phyloP scores from a whole-genome alignment of 2,329 filamentous ascomycete species.

The Alternaria metachromatica region DNA sequence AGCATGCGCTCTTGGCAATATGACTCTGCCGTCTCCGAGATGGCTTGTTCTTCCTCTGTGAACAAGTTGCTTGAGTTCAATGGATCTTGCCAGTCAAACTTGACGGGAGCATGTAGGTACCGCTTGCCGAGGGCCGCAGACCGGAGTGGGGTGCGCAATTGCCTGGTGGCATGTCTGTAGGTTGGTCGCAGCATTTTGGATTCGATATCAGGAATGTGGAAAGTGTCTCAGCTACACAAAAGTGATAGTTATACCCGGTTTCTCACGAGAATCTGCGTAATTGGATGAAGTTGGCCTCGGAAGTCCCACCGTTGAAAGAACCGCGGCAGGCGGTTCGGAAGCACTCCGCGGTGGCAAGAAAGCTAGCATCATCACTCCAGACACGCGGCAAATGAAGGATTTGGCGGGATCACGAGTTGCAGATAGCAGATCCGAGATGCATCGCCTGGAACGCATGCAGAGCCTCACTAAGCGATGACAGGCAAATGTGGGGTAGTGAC shows the following conservation, averaged over 20 bases:
- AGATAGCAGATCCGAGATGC: not conserved
- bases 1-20: constrained; percentile 92
- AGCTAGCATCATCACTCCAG: constrained; percentile 7
- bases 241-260: not conserved
- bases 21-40: constrained; percentile 86
- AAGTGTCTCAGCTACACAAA: not conserved
- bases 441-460: not conserved
- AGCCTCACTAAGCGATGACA: constrained; percentile 8
- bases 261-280: constrained; percentile 6
- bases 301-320: constrained; percentile 24
- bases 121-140: constrained; percentile 45
- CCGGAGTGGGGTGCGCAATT: constrained; percentile 41
- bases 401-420: not conserved
- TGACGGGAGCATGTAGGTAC: constrained; percentile 51
- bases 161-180: constrained; percentile 49
- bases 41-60: constrained; percentile 89
- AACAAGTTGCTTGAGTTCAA: constrained; percentile 75
- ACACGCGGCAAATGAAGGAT: not conserved
- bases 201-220: not conserved
- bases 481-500: constrained; percentile 11
- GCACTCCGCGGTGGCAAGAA: constrained; percentile 28
- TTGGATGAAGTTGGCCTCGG: constrained; percentile 30
- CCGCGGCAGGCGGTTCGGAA: constrained; percentile 31
- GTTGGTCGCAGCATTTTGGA: constrained; percentile 54
- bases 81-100: constrained; percentile 93